Conservation (phyloP, 2,329 filamentous ascomycete genomes). For the Clarireedia monteithiana region DNA sequence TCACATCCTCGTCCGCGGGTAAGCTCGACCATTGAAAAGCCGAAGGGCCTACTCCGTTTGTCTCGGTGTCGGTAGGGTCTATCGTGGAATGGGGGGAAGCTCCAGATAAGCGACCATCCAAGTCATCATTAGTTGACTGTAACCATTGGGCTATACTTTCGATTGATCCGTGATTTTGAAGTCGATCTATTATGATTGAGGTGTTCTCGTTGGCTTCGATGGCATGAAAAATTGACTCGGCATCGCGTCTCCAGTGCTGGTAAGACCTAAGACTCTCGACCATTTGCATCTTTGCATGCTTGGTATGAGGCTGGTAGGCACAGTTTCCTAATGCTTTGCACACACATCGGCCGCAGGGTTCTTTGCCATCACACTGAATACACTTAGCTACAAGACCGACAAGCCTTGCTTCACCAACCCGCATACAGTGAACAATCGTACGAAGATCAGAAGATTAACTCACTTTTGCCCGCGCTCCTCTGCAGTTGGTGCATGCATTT, state of each 20-base stretch:
- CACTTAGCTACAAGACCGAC: not conserved
- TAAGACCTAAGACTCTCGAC: conserved; percentile 19
- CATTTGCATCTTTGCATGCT: conserved; percentile 30
- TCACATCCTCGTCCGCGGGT: conserved; percentile 17
- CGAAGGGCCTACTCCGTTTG: conserved; percentile 21
- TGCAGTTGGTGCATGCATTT: conserved; percentile 31
- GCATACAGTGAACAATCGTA: not conserved
- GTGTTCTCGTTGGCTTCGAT: conserved; percentile 25
- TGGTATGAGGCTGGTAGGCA: conserved; percentile 29
- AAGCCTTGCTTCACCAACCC: not conserved
- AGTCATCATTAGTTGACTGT: conserved; percentile 19
- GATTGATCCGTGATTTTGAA: conserved; percentile 25
- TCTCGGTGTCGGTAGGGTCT: conserved; percentile 13
- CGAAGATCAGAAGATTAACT: conserved; percentile 6
- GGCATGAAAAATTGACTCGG: conserved; percentile 25
- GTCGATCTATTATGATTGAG: conserved; percentile 25
- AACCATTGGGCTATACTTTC: conserved; percentile 26
- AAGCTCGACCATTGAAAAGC: conserved; percentile 24
- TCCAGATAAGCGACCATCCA: conserved; percentile 13
- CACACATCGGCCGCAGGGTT: conserved; percentile 28
- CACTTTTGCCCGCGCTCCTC: conserved; percentile 31
- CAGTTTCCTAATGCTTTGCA: conserved; percentile 21
- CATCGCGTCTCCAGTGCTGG: not conserved
- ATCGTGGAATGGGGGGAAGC: conserved; percentile 20
- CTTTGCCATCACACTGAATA: conserved; percentile 29